Base-by-base conservation (phyloP, 2,329 filamentous ascomycete species). In the Tricladium varicosporioides region DNA sequence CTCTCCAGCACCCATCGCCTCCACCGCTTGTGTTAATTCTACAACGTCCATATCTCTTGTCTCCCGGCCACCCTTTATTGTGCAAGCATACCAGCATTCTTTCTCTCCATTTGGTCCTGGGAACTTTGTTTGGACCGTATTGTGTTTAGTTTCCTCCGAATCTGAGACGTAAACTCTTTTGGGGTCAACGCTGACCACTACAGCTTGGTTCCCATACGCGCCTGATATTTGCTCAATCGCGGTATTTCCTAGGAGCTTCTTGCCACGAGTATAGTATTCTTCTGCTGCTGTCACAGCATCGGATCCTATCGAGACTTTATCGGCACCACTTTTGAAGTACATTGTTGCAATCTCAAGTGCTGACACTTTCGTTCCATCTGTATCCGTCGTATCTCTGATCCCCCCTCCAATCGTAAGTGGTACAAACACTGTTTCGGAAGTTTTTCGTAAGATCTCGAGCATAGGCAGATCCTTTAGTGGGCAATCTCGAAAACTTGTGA, bases 21-120 rank as follows among this genome's bases (percentile, higher is more conserved):
- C 92, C 36, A 97, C 93, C 11, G 94, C 94, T 65, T 83, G 85
- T 9, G 88, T 85, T 9, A 99, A 82, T 75, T 97, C 89, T 13
- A 92, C 84, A 14, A 97, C 94, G 71, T 97, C 93, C 64, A 97
- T 80, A 72, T 97, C 92, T 59, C 92, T 84, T n/a, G 89, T 92
- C 76, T 97, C 93, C 60, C 94, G 86, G 5, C 94, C 94, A 48
- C 94, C 94, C 76, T 93, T 95, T 76, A 96, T 91, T 5, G 94
- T 99, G 76, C 94, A 97, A 57, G 94, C 92, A 72, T 97, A 99
- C 93, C 93, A 99, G 77, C 91, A 96, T 74, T 85, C 88, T 52
- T 78, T 76, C 73, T 97, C 90, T 27, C 92, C 92, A 45, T 82
- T 80, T 18, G 89, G 86, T 8, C 92, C 91, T 0, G 84, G 85